Percentiles rank a stretch among this genome's conserved stretches.
Evolutionary conservation across 352 stramenopile species (phyloP).

Genomic region (Phytophthora capsici): DNA sequence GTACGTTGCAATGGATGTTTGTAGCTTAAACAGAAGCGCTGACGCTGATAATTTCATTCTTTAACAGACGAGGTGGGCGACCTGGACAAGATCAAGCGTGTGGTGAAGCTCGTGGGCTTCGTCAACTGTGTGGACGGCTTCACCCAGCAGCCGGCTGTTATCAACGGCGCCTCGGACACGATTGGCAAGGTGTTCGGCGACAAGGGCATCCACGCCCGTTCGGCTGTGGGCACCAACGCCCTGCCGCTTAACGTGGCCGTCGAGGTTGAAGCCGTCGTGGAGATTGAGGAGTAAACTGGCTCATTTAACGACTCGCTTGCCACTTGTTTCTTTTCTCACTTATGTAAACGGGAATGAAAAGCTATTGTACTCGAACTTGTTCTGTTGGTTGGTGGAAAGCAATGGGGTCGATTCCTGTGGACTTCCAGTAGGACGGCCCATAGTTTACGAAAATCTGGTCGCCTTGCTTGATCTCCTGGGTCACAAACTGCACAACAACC

Average conservation of each 20-base stretch:
- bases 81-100: slow-evolving; percentile 93
- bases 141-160: slow-evolving; percentile 90
- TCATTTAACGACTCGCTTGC: slow-evolving; percentile 3
- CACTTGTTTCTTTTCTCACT: slow-evolving; percentile 19
- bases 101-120: slow-evolving; percentile 97
- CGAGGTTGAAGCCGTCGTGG: slow-evolving; percentile 97
- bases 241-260: slow-evolving; percentile 96
- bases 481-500: slow-evolving; percentile 56
- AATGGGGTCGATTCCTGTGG: slow-evolving; percentile 58
- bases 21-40: neutral
- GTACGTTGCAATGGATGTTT: slow-evolving; percentile 34
- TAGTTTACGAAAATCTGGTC: slow-evolving; percentile 86
- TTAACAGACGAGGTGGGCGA: slow-evolving; percentile 85
- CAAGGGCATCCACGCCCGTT: slow-evolving; percentile 92
- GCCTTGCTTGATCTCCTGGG: slow-evolving; percentile 42
- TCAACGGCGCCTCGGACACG: slow-evolving; percentile 97
- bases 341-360: slow-evolving; percentile 34
- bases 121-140: slow-evolving; percentile 96
- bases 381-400: slow-evolving; percentile 32
- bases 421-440: slow-evolving; percentile 71
- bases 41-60: slow-evolving; percentile 1
- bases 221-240: slow-evolving; percentile 96
- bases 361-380: slow-evolving; percentile 22
- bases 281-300: slow-evolving; percentile 85
- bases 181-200: slow-evolving; percentile 92